Conservation (phyloP, 768 basidiomycete genomes). For the Scleroderma bovista region DNA sequence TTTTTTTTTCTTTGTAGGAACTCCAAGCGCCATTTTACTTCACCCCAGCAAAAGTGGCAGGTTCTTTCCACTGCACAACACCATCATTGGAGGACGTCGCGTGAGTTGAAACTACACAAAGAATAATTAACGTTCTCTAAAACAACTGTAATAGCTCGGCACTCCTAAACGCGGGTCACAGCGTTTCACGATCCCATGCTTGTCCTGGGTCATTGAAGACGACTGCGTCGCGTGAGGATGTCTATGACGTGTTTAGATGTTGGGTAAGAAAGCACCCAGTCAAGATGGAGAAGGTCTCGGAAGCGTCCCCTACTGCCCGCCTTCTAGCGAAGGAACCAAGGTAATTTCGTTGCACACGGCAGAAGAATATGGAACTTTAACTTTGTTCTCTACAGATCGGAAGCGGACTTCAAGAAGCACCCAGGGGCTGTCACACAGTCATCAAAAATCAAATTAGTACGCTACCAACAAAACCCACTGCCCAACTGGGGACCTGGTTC, state of each 20-base stretch:
- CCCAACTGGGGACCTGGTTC: conserved; percentile 89
- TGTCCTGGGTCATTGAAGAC: conserved; percentile 89
- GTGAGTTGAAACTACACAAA: conserved; percentile 40
- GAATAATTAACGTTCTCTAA: neutral
- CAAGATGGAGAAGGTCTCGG: conserved; percentile 74
- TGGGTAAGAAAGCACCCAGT: conserved; percentile 83
- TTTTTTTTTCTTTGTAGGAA: conserved; percentile 46
- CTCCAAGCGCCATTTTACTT: conserved; percentile 79
- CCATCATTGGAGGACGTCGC: conserved; percentile 72
- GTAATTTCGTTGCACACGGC: conserved; percentile 36
- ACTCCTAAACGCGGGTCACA: conserved; percentile 78
- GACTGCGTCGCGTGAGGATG: conserved; percentile 58
- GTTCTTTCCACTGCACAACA: conserved; percentile 75
- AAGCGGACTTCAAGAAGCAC: conserved; percentile 76
- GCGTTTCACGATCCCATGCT: conserved; percentile 89
- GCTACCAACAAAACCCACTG: conserved; percentile 90
- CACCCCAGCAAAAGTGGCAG: conserved; percentile 72
- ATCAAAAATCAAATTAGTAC: conserved; percentile 69
- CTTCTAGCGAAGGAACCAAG: conserved; percentile 63
- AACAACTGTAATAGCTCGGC: conserved; percentile 57
- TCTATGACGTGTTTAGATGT: conserved; percentile 82
- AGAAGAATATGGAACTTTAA: neutral
- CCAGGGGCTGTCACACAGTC: conserved; percentile 55
- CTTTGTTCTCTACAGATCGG: conserved; percentile 33
- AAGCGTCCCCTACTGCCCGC: conserved; percentile 61